A percentile compares a stretch with the other conserved stretches of the same genome.
These are phyloP conservation scores for Coemansia umbellata DNA, from an alignment of 192 early-diverging fungal species.

Conservation along the genomic window DNA sequence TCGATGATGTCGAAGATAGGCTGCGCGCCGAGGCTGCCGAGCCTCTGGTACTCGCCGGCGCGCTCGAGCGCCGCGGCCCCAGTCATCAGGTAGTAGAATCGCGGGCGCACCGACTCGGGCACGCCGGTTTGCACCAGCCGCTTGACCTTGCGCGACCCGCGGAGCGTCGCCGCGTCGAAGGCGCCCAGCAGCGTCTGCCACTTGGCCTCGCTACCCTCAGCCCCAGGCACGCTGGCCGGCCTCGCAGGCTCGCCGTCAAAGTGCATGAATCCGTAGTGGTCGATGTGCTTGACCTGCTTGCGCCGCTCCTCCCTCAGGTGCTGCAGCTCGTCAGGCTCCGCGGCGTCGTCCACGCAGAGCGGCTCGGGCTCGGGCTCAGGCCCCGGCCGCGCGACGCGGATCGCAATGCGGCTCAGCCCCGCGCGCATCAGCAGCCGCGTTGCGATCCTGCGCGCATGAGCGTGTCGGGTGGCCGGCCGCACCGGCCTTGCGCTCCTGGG, in stretches of 20 bases:
- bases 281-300: slow-evolving; percentile 41
- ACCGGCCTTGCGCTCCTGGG: too few relatives aligned
- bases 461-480: too few relatives aligned
- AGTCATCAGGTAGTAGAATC: slow-evolving; percentile 40
- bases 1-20: slow-evolving; percentile 89
- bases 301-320: slow-evolving; percentile 29
- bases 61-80: slow-evolving; percentile 14
- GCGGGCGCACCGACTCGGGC: slow-evolving; percentile 22
- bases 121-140: slow-evolving; percentile 45
- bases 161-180: slow-evolving; percentile 32
- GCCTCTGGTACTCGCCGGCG: slow-evolving; percentile 28
- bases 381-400: slow-evolving; percentile 37
- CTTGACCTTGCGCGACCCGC: slow-evolving; percentile 49
- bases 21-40: slow-evolving; percentile 11
- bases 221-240: neutral
- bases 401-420: slow-evolving; percentile 45
- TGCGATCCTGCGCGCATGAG: slow-evolving; percentile 35
- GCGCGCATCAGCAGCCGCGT: slow-evolving; percentile 49
- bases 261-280: slow-evolving; percentile 43
- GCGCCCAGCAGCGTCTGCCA: slow-evolving; percentile 37
- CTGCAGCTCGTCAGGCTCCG: slow-evolving; percentile 42
- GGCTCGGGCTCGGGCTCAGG: neutral
- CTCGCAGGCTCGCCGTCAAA: slow-evolving; percentile 30
- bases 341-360: too few relatives aligned
- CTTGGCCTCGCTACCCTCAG: slow-evolving; percentile 19